Evolutionary conservation across 306 rosid genomes (phyloP), one percentile per base, ranked within the genome.

Genomic region (Prunus fruticosa): DNA sequence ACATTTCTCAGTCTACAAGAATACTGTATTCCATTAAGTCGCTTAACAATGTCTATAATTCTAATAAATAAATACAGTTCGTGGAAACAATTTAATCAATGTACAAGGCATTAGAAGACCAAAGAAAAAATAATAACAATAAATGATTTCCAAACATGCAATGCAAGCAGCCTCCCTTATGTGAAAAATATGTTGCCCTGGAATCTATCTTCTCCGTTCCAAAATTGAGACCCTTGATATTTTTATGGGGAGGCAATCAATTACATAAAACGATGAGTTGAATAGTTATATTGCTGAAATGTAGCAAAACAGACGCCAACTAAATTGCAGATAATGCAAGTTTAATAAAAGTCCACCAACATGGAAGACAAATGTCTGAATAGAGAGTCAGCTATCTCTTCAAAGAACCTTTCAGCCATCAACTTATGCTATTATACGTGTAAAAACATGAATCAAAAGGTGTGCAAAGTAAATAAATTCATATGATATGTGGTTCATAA

Each of bases 1-100:
- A 81, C 98, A 94, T 85, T 92, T 94, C 83, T 90, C 96, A 76
- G 97, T 94, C 98, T 94, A 79, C 87, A 87, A 84, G 68, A 64
- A 81, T 18, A 71, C 64, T 78, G 53, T 76, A 64, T 73, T 52
- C 72, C 84, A 69, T 71, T 81, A 73, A 64, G 50, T 18, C 64
- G 12, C 22, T 58, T 16, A 77, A 67, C 49, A 71, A 63, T 58
- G 67, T 64, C 46, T 46, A 75, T 51, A 18, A 34, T 67, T 79
- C 61, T 65, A 34, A 51, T 54, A 76, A 56, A 28, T 43, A 49
- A 52, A 51, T 38, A 76, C 56, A 11, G 38, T 41, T 10, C 6
- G 15, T 4, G 54, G 60, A 23, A 41, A 76, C 46, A 51, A 28
- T 28, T 46, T 20, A 2, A 34, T 67, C 7, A 2, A 49, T 68